Conservation (phyloP, 2,329 filamentous ascomycete species). For the Aspergillus pseudonomiae region DNA sequence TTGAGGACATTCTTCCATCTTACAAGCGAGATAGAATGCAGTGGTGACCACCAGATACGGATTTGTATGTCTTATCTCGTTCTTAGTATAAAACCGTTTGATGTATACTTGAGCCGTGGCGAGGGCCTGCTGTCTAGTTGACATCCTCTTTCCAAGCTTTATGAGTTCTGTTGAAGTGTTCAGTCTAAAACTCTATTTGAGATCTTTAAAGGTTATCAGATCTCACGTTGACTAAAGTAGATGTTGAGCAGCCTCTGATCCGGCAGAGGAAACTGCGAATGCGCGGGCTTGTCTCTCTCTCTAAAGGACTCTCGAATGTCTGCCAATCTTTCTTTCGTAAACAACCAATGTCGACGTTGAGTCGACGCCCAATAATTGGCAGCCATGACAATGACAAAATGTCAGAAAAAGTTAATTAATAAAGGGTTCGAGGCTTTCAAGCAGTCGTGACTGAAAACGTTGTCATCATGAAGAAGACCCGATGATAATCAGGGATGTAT, state of each 20-base stretch:
- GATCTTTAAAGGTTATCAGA: background rate
- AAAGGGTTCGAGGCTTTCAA: background rate
- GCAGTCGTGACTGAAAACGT: conserved; percentile 8
- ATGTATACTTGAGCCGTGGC: conserved; percentile 95
- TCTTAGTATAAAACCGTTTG: conserved; percentile 87
- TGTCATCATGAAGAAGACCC: conserved; percentile 13
- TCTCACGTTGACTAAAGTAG: conserved; percentile 85
- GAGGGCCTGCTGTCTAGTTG: conserved; percentile 84
- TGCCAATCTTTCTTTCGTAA: conserved; percentile 78
- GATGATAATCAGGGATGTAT: background rate
- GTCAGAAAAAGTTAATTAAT: background rate
- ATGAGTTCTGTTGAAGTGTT: conserved; percentile 64
- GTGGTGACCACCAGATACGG: conserved; percentile 93
- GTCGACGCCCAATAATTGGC: conserved; percentile 97
- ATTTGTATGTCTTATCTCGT: conserved; percentile 90
- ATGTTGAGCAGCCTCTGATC: conserved; percentile 82
- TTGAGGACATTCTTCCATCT: conserved; percentile 96
- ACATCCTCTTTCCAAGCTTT: conserved; percentile 81
- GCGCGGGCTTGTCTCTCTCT: conserved; percentile 72
- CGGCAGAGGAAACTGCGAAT: conserved; percentile 79
- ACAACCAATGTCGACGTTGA: conserved; percentile 87
- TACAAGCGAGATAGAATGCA: conserved; percentile 91
- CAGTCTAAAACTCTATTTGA: background rate
- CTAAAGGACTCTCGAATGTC: conserved; percentile 75
- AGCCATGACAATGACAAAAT: conserved; percentile 63